Evolutionary conservation across 176 grass and related monocot species (phyloP).

Genomic region (Pontederia crassipes): DNA sequence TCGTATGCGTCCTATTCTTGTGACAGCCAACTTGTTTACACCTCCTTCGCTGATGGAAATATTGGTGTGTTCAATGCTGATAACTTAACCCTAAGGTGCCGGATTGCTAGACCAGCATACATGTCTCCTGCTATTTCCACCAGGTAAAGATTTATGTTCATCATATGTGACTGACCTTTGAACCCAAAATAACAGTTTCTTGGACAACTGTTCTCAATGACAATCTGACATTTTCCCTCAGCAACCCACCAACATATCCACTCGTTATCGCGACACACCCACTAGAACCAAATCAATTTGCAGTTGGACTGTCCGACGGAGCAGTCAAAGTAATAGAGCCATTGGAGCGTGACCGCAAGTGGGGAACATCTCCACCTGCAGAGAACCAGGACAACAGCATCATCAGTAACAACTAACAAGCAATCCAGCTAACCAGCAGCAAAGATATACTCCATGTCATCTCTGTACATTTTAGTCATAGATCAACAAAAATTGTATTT

Average conservation of each 20-base stretch:
- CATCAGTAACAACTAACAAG: constrained; percentile 42
- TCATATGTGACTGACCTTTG: too few species aligned
- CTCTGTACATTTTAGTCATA: constrained; percentile 8
- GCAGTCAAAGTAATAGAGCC: constrained; percentile 79
- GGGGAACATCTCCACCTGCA: constrained; percentile 41
- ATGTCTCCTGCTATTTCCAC: constrained; percentile 35
- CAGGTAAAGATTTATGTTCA: constrained; percentile 26
- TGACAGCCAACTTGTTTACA: constrained; percentile 74
- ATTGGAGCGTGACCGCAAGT: constrained; percentile 58
- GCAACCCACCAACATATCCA: constrained; percentile 50
- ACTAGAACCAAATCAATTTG: constrained; percentile 85
- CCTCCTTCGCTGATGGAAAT: constrained; percentile 75
- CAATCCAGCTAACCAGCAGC: constrained; percentile 58
- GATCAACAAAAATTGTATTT: background rate
- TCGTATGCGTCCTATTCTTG: constrained; percentile 79
- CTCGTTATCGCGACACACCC: constrained; percentile 67
- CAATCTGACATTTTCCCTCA: constrained; percentile 22
- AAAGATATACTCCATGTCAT: constrained; percentile 41
- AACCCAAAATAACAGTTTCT: too few species aligned
- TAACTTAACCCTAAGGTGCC: constrained; percentile 85
- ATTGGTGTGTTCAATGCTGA: constrained; percentile 85
- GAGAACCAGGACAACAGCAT: constrained; percentile 44
- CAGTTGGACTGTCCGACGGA: constrained; percentile 77
- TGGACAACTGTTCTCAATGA: background rate
- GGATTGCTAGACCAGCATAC: constrained; percentile 60